Conservation (phyloP, 768 basidiomycete species). For the Mycena maculata region DNA sequence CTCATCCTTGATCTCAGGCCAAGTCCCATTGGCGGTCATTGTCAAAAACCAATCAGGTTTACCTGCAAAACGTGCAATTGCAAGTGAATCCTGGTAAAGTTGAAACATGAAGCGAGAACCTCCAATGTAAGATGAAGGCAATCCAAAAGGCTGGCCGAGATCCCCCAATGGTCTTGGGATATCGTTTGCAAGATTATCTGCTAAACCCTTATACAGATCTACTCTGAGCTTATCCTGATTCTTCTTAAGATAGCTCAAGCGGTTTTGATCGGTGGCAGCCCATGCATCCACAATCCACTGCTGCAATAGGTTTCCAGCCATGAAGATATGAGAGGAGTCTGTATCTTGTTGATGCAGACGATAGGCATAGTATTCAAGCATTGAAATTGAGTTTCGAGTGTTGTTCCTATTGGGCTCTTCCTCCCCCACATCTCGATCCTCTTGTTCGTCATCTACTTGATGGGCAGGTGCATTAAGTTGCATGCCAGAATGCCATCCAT, state of each 20-base stretch:
- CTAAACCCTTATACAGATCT: constrained; percentile 17
- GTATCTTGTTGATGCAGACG: constrained; percentile 41
- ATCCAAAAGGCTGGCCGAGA: not conserved
- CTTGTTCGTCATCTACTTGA: not conserved
- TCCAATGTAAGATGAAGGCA: constrained; percentile 20
- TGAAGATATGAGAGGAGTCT: constrained; percentile 45
- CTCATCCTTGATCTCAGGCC: constrained; percentile 49
- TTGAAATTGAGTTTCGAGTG: constrained; percentile 26
- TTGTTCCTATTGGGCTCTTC: not conserved
- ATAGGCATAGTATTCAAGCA: constrained; percentile 46
- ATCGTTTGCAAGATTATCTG: constrained; percentile 11
- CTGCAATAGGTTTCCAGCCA: constrained; percentile 52
- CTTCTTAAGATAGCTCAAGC: constrained; percentile 45
- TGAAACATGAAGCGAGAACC: constrained; percentile 22
- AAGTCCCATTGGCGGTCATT: constrained; percentile 46
- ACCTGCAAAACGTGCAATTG: constrained; percentile 6
- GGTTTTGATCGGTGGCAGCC: constrained; percentile 55
- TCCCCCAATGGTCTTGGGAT: not conserved
- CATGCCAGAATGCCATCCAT: constrained; percentile 50
- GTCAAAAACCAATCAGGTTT: constrained; percentile 20
- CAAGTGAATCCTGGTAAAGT: constrained; percentile 10
- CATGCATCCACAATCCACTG: constrained; percentile 59
- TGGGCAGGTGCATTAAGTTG: constrained; percentile 1
- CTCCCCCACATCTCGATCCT: not conserved
- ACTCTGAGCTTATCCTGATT: constrained; percentile 7